Evolutionary conservation across 164 flowering plant species (phyloP), one percentile per base, ranked within the genome.

Genomic region (Malania oleifera): DNA sequence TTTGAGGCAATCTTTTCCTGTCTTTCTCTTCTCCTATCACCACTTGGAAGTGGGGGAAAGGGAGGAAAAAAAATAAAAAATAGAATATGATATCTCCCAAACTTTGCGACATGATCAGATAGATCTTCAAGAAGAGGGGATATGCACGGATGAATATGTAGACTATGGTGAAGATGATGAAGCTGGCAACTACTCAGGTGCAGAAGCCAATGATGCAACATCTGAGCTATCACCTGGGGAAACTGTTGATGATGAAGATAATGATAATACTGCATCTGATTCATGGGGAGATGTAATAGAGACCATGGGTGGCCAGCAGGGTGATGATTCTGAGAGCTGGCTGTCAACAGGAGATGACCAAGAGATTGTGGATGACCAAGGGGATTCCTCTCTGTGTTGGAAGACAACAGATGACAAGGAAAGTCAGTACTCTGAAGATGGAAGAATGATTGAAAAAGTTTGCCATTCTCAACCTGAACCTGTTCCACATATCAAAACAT

Each of bases 401-500:
- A 60, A 55, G 35, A 52, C 54, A 29, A 2, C 39, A 7, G 57
- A 75, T 53, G 67, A 29, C 29, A 57, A 38, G 43, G 69, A 53
- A 54, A 63, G 40, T 7, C 65, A 64, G 25, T 37, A 65, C 38
- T 27, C 53, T 12, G 43, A 54, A 20, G 59, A 60, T 20, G 34
- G 26, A 52, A 56, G 26, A 39, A 20, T 50, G 40, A 37, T 15
- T 47, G 60, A 26, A 38, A 66, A 72, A 23, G 77, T 41, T 56
- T 23, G 70, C 15, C 57, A 55, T 19, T 48, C 62, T 56, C 68
- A 65, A 55, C 34, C 60, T 61, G 65, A 62, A 50, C 61, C 59
- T 43, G 57, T 39, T 49, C 79, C 86, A 7, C 78, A 72, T 65
- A 75, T 90, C 39, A 81, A 75, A 76, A 78, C 82, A 41, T 93